Conservation (phyloP, 2,329 filamentous ascomycete genomes). For the Thelonectria blattea region DNA sequence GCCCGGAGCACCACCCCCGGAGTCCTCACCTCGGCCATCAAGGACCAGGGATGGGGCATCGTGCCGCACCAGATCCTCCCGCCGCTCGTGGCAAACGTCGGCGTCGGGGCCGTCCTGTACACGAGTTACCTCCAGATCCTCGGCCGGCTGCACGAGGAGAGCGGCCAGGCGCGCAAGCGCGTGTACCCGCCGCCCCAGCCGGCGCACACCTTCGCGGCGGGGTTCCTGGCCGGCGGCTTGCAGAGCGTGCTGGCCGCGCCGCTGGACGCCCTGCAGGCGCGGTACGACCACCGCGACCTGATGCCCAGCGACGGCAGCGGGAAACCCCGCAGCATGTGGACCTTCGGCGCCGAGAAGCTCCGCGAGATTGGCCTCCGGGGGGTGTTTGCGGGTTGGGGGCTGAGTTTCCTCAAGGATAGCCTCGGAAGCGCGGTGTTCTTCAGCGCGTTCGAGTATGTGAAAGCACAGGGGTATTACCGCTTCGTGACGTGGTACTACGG, state of each 20-base stretch:
- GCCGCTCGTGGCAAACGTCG: slow-evolving; percentile 75
- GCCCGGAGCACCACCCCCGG: slow-evolving; percentile 72
- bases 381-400: slow-evolving; percentile 74
- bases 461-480: slow-evolving; percentile 72
- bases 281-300: slow-evolving; percentile 66
- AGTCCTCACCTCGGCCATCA: slow-evolving; percentile 70
- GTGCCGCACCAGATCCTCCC: slow-evolving; percentile 79
- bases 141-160: slow-evolving; percentile 69
- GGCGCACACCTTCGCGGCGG: slow-evolving; percentile 70
- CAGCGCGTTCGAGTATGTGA: slow-evolving; percentile 76
- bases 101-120: slow-evolving; percentile 76
- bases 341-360: slow-evolving; percentile 67
- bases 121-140: slow-evolving; percentile 77
- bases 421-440: slow-evolving; percentile 76
- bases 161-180: slow-evolving; percentile 60
- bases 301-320: slow-evolving; percentile 49
- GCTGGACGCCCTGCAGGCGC: slow-evolving; percentile 75
- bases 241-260: slow-evolving; percentile 77
- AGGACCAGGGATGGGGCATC: slow-evolving; percentile 74
- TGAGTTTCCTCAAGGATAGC: slow-evolving; percentile 73
- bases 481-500: slow-evolving; percentile 77
- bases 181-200: slow-evolving; percentile 73
- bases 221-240: slow-evolving; percentile 70
- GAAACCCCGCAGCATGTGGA: slow-evolving; percentile 71
- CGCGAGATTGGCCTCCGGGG: slow-evolving; percentile 75